Conservation (phyloP, 495 filamentous ascomycete genomes). For the Staphylotrichum tortipilum region DNA sequence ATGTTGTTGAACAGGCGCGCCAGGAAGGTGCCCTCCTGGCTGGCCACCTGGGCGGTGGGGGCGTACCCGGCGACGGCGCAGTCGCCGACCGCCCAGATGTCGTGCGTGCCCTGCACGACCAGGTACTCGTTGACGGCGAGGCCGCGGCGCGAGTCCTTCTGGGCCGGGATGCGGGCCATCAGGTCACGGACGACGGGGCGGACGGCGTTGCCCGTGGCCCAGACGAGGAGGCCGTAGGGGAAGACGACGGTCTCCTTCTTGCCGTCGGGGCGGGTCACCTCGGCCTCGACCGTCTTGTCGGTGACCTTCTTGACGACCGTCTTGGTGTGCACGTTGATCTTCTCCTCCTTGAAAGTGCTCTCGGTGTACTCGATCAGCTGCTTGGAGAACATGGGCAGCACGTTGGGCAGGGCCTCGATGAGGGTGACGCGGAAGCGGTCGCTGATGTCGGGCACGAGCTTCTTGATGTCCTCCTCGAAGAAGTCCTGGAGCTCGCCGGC, state of each 20-base stretch:
- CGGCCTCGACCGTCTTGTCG: slow-evolving; percentile 88
- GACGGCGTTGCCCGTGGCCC: slow-evolving; percentile 95
- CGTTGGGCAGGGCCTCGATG: slow-evolving; percentile 95
- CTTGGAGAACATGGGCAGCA: slow-evolving; percentile 98
- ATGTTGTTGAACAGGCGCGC: slow-evolving; percentile 96
- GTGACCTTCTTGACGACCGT: slow-evolving; percentile 98
- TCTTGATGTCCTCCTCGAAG: slow-evolving; percentile 93
- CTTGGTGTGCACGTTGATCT: slow-evolving; percentile 93
- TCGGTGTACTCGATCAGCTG: slow-evolving; percentile 99
- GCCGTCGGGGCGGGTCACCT: slow-evolving; percentile 77
- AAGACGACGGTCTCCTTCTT: slow-evolving; percentile 70
- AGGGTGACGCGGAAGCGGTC: slow-evolving; percentile 94
- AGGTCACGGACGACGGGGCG: slow-evolving; percentile 82
- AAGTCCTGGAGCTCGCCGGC: slow-evolving; percentile 98
- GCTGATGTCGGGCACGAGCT: slow-evolving; percentile 92
- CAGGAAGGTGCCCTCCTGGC: slow-evolving; percentile 92
- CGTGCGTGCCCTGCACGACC: slow-evolving; percentile 91
- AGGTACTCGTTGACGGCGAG: slow-evolving; percentile 97
- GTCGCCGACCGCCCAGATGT: slow-evolving; percentile 79
- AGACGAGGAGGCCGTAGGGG: slow-evolving; percentile 93
- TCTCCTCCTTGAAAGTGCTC: slow-evolving; percentile 96
- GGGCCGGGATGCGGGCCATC: slow-evolving; percentile 84
- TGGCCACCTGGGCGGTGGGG: slow-evolving; percentile 91
- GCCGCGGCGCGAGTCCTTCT: slow-evolving; percentile 89
- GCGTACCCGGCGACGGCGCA: slow-evolving; percentile 95